Evolutionary conservation across 805 yeast species (phyloP).

Genomic region (Yarrowia yakushimensis): DNA sequence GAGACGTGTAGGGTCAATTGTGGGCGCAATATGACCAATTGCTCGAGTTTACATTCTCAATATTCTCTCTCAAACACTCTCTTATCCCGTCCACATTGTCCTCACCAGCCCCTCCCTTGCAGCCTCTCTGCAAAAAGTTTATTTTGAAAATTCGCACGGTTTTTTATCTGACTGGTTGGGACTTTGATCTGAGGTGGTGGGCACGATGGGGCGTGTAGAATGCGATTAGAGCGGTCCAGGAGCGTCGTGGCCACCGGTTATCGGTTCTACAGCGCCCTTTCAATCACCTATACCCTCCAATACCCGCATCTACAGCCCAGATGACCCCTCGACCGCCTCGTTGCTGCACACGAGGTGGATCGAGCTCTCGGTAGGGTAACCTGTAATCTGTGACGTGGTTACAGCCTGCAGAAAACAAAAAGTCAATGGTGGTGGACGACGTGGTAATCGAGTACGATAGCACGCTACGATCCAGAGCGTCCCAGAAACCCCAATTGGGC

Average conservation of each 20-base stretch:
- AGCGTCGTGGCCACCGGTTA: too few species aligned
- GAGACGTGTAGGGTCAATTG: not conserved
- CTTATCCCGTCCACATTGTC: not conserved
- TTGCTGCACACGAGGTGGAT: slow-evolving; percentile 15
- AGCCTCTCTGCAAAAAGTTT: slow-evolving; percentile 4
- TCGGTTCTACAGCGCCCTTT: too few species aligned
- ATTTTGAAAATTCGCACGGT: slow-evolving; percentile 14
- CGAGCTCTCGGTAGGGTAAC: not conserved
- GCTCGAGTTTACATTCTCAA: not conserved
- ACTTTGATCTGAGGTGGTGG: not conserved
- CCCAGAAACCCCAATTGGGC: too few species aligned
- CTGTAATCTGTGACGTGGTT: not conserved
- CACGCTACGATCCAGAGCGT: too few species aligned
- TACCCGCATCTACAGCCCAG: not conserved
- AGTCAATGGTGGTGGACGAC: too few species aligned
- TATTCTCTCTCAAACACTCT: too few species aligned
- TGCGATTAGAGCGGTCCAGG: too few species aligned
- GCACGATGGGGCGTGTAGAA: too few species aligned
- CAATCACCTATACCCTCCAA: too few species aligned
- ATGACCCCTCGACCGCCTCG: not conserved
- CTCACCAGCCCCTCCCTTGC: slow-evolving; percentile 22
- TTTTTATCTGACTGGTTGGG: not conserved
- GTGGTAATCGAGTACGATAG: too few species aligned
- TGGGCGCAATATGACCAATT: not conserved
- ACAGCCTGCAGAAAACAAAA: too few species aligned